A percentile compares a stretch with the other conserved stretches of the same genome.
Conservation (phyloP, 2,329 filamentous ascomycete species). For the Sclerotinia glacialis region DNA sequence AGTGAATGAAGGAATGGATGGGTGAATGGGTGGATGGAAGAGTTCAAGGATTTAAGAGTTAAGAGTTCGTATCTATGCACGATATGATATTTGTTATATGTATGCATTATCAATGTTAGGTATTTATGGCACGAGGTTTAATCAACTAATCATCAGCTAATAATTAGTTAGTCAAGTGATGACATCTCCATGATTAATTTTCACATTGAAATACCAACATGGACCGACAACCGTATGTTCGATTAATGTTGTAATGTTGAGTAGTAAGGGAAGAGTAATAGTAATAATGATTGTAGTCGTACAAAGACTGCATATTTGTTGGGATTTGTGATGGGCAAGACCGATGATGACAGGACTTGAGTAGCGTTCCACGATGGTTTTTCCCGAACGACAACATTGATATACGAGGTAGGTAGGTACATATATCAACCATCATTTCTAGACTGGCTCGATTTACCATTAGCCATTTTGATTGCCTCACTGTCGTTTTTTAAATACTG, state of each 20-base stretch:
- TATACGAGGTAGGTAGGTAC: too few species aligned
- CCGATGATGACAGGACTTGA: slow-evolving; percentile 7
- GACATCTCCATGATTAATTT: too few species aligned
- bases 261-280: not conserved
- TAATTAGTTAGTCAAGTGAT: too few species aligned
- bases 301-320: not conserved
- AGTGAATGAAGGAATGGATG: not conserved
- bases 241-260: not conserved
- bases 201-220: not conserved
- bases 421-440: not conserved
- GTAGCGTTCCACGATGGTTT: not conserved
- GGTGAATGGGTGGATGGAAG: not conserved
- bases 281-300: not conserved
- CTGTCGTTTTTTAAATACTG: not conserved
- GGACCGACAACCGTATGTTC: not conserved
- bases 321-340: not conserved
- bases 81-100: not conserved
- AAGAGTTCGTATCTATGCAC: too few species aligned
- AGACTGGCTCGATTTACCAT: not conserved
- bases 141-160: too few species aligned
- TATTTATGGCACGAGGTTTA: too few species aligned
- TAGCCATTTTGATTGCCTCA: not conserved
- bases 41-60: not conserved
- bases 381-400: not conserved
- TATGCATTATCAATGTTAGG: too few species aligned